Evolutionary conservation across 805 yeast genomes (phyloP).

Genomic region (Myxozyma nipponensis): DNA sequence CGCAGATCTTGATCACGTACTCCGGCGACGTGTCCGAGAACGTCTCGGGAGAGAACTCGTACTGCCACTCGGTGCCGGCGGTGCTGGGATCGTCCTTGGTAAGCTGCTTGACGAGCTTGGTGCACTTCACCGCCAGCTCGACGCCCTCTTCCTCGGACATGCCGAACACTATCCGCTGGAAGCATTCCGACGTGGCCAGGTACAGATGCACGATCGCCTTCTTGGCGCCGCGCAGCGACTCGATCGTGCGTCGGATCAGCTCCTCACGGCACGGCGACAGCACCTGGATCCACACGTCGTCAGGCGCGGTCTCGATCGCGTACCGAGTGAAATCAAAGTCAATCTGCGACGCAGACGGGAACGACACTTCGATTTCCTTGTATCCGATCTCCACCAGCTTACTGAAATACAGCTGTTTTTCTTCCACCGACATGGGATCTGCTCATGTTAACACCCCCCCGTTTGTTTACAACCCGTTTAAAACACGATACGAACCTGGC

Average conservation of each 20-base stretch:
- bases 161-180: conserved; percentile 67
- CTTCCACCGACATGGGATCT: conserved; percentile 76
- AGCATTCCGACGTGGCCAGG: conserved; percentile 70
- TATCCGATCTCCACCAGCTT: conserved; percentile 70
- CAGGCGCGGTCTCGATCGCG: conserved; percentile 71
- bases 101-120: conserved; percentile 58
- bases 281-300: conserved; percentile 72
- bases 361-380: conserved; percentile 79
- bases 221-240: conserved; percentile 68
- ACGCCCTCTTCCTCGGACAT: conserved; percentile 53
- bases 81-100: conserved; percentile 64
- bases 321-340: conserved; percentile 78
- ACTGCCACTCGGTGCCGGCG: conserved; percentile 60
- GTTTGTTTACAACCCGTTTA: not conserved
- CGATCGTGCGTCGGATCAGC: conserved; percentile 66
- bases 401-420: conserved; percentile 65
- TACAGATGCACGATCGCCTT: conserved; percentile 73
- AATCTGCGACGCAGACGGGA: conserved; percentile 74
- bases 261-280: conserved; percentile 74
- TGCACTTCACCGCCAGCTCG: conserved; percentile 57
- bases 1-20: conserved; percentile 62
- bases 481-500: conserved; percentile 51
- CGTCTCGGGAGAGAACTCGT: conserved; percentile 78
- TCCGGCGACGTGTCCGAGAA: conserved; percentile 68
- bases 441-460: not conserved